Percentiles rank a stretch among this genome's conserved stretches.
phyloP scores from a whole-genome alignment of 129 eudicot species.

The Saposhnikovia divaricata region DNA sequence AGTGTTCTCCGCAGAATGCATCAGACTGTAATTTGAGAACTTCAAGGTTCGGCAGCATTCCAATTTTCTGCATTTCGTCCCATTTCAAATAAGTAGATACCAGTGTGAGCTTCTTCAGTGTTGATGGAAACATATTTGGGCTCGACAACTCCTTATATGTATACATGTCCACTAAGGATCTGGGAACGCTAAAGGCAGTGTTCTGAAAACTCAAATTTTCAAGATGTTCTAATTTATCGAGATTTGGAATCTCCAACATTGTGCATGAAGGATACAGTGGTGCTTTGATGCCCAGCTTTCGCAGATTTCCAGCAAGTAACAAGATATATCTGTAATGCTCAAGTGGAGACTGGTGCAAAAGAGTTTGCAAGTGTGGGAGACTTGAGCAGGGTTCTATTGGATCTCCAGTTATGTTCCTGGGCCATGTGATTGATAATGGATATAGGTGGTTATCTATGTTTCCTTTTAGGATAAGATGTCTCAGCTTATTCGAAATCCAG shows the following conservation, averaged over 20 bases:
- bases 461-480: neutral
- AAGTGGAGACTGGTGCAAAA: neutral
- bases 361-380: neutral
- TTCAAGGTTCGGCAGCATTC: slow-evolving; percentile 16
- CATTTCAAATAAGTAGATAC: neutral
- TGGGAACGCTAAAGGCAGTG: neutral
- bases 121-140: neutral
- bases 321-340: neutral
- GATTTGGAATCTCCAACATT: slow-evolving; percentile 12
- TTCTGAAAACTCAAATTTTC: slow-evolving; percentile 21
- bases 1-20: slow-evolving; percentile 12
- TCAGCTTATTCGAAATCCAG: neutral
- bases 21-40: slow-evolving; percentile 12
- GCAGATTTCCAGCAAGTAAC: slow-evolving; percentile 20
- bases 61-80: slow-evolving; percentile 15
- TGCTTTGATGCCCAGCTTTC: slow-evolving; percentile 21
- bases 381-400: no score
- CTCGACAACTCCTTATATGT: neutral
- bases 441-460: no score
- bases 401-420: no score
- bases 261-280: neutral
- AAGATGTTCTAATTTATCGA: slow-evolving; percentile 16
- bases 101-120: slow-evolving; percentile 14
- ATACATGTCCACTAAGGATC: neutral
- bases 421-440: no score